Base-by-base conservation (phyloP, 805 yeast genomes). In the Lachancea lanzarotensis region DNA sequence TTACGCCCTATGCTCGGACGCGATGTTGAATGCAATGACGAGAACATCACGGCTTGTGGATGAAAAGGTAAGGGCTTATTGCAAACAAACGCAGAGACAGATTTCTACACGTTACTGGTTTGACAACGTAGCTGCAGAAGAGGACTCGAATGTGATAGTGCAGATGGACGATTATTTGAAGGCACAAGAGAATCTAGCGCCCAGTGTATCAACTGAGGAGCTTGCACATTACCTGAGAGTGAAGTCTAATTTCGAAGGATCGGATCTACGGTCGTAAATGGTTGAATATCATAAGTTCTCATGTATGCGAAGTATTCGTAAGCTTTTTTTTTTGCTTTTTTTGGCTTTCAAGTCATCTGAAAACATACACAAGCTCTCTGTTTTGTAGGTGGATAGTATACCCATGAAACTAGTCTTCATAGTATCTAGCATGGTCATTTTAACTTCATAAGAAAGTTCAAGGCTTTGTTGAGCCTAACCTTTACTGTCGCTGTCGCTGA, bases 11-110 rank as follows among this genome's bases (percentile, higher is more conserved):
- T 88, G 97, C 60, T 84, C 95, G 0, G 98, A 93, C 65, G 86
- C 98, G 0, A 88, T 91, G 93, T 73, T 91, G 54, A 88, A 88
- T 63, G 96, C 98, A 1, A 91, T 93, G 97, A 85, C 93, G 1
- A 71, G 98, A 53, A 80, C 83, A 0, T 96, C 98, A 1, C 72
- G 72, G 8, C 78, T 74, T 30, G 88, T 84, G 13, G 98, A 93
- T 56, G 55, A 51, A 1, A 83, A 82, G 57, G 74, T 90, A 29
- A 66, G 68, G 30, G 49, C 54, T 22, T 79, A 72, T 53, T 88
- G 85, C 57, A 48, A 53, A 16, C 56, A 55, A 3, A 71, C 72
- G 3, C 59, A 61, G 13, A 72, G 70, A 3, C 66, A 67, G 6
- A 73, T 86, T 0, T 78, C 84, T 7, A 75, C 86, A 1, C 72